These are phyloP conservation scores for Pleodorina starrii DNA, from an alignment of 139 green algal species.

Conservation along the genomic window DNA sequence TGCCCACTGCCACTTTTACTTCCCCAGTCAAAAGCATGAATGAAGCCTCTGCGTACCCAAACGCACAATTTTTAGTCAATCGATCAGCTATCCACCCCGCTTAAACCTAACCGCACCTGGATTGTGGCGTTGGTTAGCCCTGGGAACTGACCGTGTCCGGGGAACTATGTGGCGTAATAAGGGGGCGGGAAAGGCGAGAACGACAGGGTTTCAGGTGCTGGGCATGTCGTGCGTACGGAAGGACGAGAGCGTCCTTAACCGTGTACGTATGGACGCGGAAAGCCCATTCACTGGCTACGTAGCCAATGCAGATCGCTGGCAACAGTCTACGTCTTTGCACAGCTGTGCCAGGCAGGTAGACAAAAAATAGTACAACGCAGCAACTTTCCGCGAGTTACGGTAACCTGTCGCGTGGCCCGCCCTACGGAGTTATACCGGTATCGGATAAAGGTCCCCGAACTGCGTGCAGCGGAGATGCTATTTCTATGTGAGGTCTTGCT, in stretches of 20 bases:
- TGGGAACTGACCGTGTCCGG: conserved; percentile 17
- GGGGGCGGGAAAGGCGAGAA: neutral
- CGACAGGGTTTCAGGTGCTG: too few relatives aligned
- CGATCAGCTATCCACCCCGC: neutral
- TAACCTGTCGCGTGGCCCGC: too few relatives aligned
- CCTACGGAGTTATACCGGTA: too few relatives aligned
- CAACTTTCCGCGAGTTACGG: too few relatives aligned
- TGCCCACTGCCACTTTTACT: neutral
- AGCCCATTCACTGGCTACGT: neutral
- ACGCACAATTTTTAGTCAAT: neutral
- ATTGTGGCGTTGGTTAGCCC: conserved; percentile 4
- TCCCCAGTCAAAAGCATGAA: neutral
- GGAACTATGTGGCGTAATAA: conserved; percentile 2
- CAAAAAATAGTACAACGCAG: neutral
- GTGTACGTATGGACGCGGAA: neutral
- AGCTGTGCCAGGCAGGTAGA: too few relatives aligned
- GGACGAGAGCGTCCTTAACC: neutral
- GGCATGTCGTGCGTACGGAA: too few relatives aligned
- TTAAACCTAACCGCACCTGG: neutral
- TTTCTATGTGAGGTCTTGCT: neutral
- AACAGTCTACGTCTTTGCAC: neutral
- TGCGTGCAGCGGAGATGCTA: neutral
- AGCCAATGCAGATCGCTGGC: neutral
- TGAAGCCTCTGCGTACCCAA: neutral
- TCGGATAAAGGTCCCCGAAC: too few relatives aligned